Percentiles rank a stretch among this genome's conserved stretches.
Conservation (phyloP, 140 eudicot genomes). For the Senecio squalidus region DNA sequence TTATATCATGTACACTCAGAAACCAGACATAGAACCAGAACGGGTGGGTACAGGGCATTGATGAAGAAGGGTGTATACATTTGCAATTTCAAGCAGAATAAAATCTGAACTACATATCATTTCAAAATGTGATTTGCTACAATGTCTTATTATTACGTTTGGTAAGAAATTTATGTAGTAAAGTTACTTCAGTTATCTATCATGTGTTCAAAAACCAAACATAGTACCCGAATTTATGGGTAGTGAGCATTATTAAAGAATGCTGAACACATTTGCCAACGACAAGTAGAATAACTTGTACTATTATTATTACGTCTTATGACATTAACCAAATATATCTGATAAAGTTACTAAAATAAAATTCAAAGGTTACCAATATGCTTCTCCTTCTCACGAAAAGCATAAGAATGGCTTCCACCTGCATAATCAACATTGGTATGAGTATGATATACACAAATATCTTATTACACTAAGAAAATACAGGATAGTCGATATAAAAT, state of each 20-base stretch:
- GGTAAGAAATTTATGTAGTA: no score
- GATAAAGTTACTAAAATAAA: background rate
- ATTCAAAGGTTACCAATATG: slow-evolving; percentile 60
- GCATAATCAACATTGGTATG: slow-evolving; percentile 25
- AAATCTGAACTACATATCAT: background rate
- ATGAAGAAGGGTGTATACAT: no score
- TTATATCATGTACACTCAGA: background rate
- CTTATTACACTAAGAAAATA: slow-evolving; percentile 6
- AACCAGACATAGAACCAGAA: no score
- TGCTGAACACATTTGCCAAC: background rate
- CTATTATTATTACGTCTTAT: background rate
- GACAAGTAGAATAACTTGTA: background rate
- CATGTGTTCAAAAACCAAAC: slow-evolving; percentile 1
- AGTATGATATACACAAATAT: slow-evolving; percentile 4
- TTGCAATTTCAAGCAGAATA: no score
- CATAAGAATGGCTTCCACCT: slow-evolving; percentile 91
- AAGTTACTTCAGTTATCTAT: background rate
- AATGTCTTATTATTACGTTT: no score
- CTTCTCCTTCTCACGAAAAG: slow-evolving; percentile 78
- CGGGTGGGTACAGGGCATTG: no score
- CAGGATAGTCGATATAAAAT: slow-evolving; percentile 4
- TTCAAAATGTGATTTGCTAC: background rate
- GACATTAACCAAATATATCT: background rate
- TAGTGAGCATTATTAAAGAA: background rate
- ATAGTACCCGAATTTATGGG: background rate